Percentiles rank a stretch among this genome's conserved stretches.
phyloP scores from a whole-genome alignment of 331 rosid genomes.

The Prunus yedoensis region DNA sequence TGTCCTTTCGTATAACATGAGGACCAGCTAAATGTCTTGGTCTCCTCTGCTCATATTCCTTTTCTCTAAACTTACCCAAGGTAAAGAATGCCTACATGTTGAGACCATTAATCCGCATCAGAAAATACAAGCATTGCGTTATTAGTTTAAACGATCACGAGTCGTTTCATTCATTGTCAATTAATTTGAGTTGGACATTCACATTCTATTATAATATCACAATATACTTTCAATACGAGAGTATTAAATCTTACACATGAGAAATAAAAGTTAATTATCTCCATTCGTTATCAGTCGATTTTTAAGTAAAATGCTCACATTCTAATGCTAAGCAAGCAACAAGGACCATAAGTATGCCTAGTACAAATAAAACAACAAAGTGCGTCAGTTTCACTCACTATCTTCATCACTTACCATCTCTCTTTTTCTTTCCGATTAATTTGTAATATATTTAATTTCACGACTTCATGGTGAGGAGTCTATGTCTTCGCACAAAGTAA shows the following conservation, averaged over 20 bases:
- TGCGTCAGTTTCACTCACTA: slow-evolving; percentile 33
- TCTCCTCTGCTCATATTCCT: slow-evolving; percentile 11
- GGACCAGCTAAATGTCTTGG: background rate
- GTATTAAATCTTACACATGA: too few relatives aligned
- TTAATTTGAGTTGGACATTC: too few relatives aligned
- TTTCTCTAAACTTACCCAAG: slow-evolving; percentile 21
- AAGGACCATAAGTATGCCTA: slow-evolving; percentile 23
- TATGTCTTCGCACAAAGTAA: slow-evolving; percentile 22
- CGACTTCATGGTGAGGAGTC: slow-evolving; percentile 34
- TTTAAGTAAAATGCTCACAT: too few relatives aligned
- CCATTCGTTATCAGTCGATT: too few relatives aligned
- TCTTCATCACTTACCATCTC: slow-evolving; percentile 31
- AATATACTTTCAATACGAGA: too few relatives aligned
- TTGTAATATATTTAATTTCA: background rate
- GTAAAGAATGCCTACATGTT: slow-evolving; percentile 14
- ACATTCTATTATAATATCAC: too few relatives aligned
- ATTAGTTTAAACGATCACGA: too few relatives aligned
- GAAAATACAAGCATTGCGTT: too few relatives aligned
- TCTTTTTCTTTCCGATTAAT: background rate
- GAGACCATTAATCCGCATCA: too few relatives aligned
- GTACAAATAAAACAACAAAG: slow-evolving; percentile 17
- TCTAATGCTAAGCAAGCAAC: background rate
- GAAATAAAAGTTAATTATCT: too few relatives aligned
- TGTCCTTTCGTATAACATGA: too few relatives aligned
- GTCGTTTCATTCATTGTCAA: too few relatives aligned